Conservation (phyloP, 2,329 filamentous ascomycete genomes). For the Chalaropsis ovoidea region DNA sequence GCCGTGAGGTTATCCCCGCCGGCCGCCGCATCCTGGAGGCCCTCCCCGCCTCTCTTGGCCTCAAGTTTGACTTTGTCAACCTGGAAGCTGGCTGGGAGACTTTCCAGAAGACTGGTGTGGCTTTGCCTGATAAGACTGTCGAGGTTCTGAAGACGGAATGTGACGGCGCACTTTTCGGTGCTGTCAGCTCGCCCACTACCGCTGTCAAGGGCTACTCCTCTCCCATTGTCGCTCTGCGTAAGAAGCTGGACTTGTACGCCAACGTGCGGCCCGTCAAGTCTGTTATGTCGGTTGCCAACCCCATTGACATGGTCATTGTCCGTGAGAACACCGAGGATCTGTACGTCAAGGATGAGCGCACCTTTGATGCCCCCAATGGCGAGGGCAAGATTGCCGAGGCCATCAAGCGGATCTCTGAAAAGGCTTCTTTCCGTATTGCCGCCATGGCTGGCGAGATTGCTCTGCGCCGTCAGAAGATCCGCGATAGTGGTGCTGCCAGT, state of each 20-base stretch:
- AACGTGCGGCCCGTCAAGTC: conserved; percentile 95
- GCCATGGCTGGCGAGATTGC: conserved; percentile 93
- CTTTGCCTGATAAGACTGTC: conserved; percentile 83
- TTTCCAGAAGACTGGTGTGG: conserved; percentile 80
- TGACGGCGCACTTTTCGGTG: conserved; percentile 91
- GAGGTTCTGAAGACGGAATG: conserved; percentile 82
- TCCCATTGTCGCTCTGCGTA: conserved; percentile 92
- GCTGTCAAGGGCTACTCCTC: conserved; percentile 92
- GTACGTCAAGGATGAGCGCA: conserved; percentile 94
- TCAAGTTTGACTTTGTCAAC: conserved; percentile 90
- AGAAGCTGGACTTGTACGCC: conserved; percentile 88
- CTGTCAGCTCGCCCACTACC: conserved; percentile 77
- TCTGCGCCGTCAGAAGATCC: conserved; percentile 70
- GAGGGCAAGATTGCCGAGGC: conserved; percentile 82
- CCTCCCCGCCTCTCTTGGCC: conserved; percentile 75
- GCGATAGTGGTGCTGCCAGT: conserved; percentile 46
- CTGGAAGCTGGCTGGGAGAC: conserved; percentile 88
- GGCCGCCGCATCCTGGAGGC: conserved; percentile 87
- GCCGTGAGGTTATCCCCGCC: conserved; percentile 93
- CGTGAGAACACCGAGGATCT: conserved; percentile 98
- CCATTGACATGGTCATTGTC: conserved; percentile 94
- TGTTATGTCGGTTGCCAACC: conserved; percentile 51
- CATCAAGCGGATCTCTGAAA: conserved; percentile 91
- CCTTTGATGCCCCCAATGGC: conserved; percentile 58
- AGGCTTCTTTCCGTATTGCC: conserved; percentile 74